Base-by-base conservation (phyloP, 164 flowering plant genomes). In the Magnolia officinalis region DNA sequence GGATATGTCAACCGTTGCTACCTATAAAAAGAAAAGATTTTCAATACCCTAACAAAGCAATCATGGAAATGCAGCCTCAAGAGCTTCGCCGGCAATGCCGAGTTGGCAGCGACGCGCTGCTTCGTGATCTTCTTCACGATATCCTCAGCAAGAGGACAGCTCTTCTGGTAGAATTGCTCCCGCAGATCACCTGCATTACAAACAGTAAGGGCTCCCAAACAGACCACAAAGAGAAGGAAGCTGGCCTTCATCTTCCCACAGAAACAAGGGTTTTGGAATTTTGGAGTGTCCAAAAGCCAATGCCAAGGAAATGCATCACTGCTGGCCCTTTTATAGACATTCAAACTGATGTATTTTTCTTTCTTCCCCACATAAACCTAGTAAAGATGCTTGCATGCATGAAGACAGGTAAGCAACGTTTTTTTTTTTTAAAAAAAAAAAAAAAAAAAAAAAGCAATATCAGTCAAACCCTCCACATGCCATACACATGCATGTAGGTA, bases 11-110 rank as follows among this genome's bases (percentile, higher is more conserved):
- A 37, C 6, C 45, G 45, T 4, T 5, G 45, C 45, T 37, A 2
- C 37, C 1, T 37, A 3, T 37, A 37, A 37, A 37, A 37, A 3
- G 4, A 6, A 37, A 37, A 37, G 0, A 37, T 37, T 37, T 37
- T 37, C 45, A 37, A 20, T 87, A 90, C 94, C 90, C 92, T 83
- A 55, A 90, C 91, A 67, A 92, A 87, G 77, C 92, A 89, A 65
- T 91, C 92, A 74, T 89, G 92, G 76, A 82, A 90, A 64, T 91
- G 92, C 85, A 88, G 73, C 77, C 91, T 80, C 0, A 89, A 73
- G 0, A 91, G 21, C 81, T 85, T 85, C 0, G 91, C 89, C 29
- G 88, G 81, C 84, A 89, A 71, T 9, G 69, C 61, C 0, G 85
- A 61, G 72, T 88, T 80, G n/a, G 1, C 37, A 1, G 77, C 66